phyloP scores from a whole-genome alignment of 306 rosid species.

The Ochetophila trinervis region DNA sequence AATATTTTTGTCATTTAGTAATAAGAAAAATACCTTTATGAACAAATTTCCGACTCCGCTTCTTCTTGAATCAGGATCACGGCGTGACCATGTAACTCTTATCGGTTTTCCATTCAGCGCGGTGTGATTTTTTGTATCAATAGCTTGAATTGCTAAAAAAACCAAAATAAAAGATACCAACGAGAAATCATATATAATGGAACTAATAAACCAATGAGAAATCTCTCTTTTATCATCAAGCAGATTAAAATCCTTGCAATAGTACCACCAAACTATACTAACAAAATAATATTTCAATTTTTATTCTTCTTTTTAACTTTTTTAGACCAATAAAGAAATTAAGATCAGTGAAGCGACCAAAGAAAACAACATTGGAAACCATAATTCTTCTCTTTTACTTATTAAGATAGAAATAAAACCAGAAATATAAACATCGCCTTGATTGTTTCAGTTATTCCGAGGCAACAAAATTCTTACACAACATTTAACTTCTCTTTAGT shows the following conservation, averaged over 20 bases:
- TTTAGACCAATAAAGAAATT: neutral
- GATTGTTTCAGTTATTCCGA: neutral
- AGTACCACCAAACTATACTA: neutral
- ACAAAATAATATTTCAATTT: neutral
- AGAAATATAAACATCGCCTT: neutral
- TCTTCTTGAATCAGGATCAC: slow-evolving; percentile 67
- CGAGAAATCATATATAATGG: neutral
- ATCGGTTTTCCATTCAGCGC: slow-evolving; percentile 60
- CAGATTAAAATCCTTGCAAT: neutral
- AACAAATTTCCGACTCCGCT: slow-evolving; percentile 72
- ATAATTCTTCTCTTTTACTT: neutral
- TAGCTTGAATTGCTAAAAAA: slow-evolving; percentile 53
- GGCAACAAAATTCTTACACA: neutral
- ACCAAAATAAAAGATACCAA: neutral
- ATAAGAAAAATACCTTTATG: slow-evolving; percentile 58
- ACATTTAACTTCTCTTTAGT: too few species aligned
- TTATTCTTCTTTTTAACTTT: neutral
- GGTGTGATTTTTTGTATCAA: slow-evolving; percentile 58
- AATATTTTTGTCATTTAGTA: slow-evolving; percentile 1
- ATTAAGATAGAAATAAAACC: neutral
- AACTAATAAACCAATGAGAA: neutral
- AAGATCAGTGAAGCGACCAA: neutral
- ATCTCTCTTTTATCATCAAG: neutral
- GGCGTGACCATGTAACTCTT: slow-evolving; percentile 83
- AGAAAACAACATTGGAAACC: neutral